Conservation (phyloP, 2,329 filamentous ascomycete genomes). For the Fusarium gaditjirri region DNA sequence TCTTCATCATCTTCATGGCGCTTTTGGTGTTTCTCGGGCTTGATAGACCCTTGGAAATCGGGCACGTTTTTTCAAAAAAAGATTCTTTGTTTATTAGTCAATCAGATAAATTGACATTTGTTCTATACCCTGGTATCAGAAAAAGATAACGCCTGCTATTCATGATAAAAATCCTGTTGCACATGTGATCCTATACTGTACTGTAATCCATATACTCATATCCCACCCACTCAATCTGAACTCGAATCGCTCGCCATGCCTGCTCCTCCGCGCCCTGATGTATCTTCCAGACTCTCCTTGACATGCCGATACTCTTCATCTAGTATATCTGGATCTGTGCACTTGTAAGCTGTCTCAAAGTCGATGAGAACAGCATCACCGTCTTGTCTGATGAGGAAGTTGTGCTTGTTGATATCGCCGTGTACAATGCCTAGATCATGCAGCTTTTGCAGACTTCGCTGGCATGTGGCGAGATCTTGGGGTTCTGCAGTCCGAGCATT, state of each 20-base stretch:
- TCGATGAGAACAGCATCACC: slow-evolving; percentile 46
- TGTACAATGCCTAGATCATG: slow-evolving; percentile 48
- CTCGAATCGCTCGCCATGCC: slow-evolving; percentile 43
- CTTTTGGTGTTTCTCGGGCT: slow-evolving; percentile 30
- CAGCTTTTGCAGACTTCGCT: slow-evolving; percentile 40
- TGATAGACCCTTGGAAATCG: slow-evolving; percentile 10
- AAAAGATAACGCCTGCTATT: slow-evolving; percentile 8
- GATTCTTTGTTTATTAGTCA: slow-evolving; percentile 16
- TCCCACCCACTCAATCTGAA: slow-evolving; percentile 33
- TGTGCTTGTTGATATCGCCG: slow-evolving; percentile 51
- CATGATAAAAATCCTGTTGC: slow-evolving; percentile 3
- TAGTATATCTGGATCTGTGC: slow-evolving; percentile 31
- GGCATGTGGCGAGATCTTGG: slow-evolving; percentile 45
- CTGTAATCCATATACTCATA: not conserved
- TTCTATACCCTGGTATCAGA: slow-evolving; percentile 25
- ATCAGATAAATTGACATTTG: slow-evolving; percentile 10
- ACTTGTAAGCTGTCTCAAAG: slow-evolving; percentile 48
- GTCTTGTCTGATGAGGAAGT: slow-evolving; percentile 46
- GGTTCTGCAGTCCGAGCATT: slow-evolving; percentile 43
- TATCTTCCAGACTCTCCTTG: slow-evolving; percentile 39
- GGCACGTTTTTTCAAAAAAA: slow-evolving; percentile 1
- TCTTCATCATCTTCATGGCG: slow-evolving; percentile 21
- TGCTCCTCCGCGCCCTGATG: slow-evolving; percentile 40
- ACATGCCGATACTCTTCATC: slow-evolving; percentile 41
- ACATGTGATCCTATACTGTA: slow-evolving; percentile 2